Evolutionary conservation across 805 yeast genomes (phyloP), one percentile per base, ranked within the genome.

Genomic region (Maudiozyma bulderi): DNA sequence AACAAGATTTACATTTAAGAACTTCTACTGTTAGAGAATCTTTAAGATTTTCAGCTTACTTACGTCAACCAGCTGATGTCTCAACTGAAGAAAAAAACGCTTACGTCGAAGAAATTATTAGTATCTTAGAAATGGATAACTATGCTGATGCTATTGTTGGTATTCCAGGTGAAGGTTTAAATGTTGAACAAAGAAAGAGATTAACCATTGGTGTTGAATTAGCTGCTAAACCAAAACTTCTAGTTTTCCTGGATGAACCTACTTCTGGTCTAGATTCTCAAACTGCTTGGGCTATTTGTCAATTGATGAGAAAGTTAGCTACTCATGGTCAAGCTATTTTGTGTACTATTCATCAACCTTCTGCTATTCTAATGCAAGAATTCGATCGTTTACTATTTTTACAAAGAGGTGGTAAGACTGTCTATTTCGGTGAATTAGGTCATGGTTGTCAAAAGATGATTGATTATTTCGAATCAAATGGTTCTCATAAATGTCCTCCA

Each of bases 1-100:
- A 83, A 66, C 87, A 82, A 59, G 89, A 82, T 75, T 67, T 83
- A 49, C 89, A 84, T 64, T 70, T 82, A 57, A 69, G 73, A 28
- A 75, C 82, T 33, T 72, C 82, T 15, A 82, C 88, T 42, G 88
- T 83, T 20, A 77, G 88, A 60, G 90, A 83, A 64, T 84, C 90
- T 3, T 71, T 83, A 54, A 66, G 71, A 52, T 83, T 83, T 55
- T 74, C 84, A 45, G 89, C 89, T 10, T 67, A 77, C 45, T 69
- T 84, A 62, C 78, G 90, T 69, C 87, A 81, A 63, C 84, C 87
- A 10, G 58, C 65, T 15, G 48, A 57, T 26, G 79, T 76, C 39
- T 64, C 85, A 8, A 64, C 62, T 30, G 67, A 62, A 14, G 88
- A 82, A 57, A 84, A 83, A 62, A 69, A 78, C 43, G 78, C 68